Base-by-base conservation (phyloP, 169 alveolate species). In the Plasmodium sp. region DNA sequence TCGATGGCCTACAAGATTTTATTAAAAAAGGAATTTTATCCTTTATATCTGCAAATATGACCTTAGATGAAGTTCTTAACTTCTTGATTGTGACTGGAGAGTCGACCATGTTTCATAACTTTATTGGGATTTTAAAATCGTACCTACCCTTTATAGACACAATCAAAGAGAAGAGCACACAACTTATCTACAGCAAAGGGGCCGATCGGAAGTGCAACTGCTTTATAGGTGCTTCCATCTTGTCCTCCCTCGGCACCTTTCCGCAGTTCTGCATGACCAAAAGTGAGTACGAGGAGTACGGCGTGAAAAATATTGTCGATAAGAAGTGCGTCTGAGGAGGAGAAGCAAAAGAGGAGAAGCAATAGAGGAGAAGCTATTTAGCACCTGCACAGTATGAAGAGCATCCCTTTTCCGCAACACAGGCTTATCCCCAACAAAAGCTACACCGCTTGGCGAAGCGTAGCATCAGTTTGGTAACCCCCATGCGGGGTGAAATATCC, bases 141-240 rank as follows among this genome's bases (percentile, higher is more conserved):
- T 96, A 58, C 95, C 96, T 54, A 36, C 95, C 75, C 39, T 95
- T 81, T 81, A 96, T 81, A 75, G 94, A 92, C 94, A 94, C 90
- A 84, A 95, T 92, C 80, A 84, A 74, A 83, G 94, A 58, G 80
- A 79, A 62, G 36, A 84, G 67, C 39, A 74, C 86, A 43, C 48
- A 54, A 58, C n/a, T 79, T n/a, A 72, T 73, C 45, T 75, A 62
- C 16, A 83, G 92, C 16, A 67, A 54, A 41, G 97, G 97, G 14
- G 84, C 90, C 22, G 97, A 96, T 73, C 96, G 96, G 84, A 96
- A 95, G 84, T 96, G 84, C 90, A 96, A 96, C 85, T 93, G 97
- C 62, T 96, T 95, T 74, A 96, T 96, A 31, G 97, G 97, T 5
- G 97, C 97, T 18, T 96, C 97, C 36, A 96, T 96, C 31, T 94